Conservation (phyloP, 148 eudicot species). For the Simmondsia chinensis region DNA sequence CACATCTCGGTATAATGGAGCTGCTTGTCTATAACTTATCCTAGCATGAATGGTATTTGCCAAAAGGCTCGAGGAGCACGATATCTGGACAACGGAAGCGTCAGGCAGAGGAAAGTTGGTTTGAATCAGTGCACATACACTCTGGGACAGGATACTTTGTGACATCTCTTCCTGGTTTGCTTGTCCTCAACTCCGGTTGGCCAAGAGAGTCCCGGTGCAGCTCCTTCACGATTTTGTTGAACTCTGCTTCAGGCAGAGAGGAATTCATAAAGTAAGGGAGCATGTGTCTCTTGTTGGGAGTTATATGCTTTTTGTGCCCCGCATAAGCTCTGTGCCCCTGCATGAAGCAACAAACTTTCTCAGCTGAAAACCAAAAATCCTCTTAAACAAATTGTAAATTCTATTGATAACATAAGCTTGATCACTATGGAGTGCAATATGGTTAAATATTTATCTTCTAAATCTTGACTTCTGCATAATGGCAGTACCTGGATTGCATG, state of each 20-base stretch:
- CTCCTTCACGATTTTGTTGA: conserved; percentile 52
- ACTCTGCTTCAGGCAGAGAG: conserved; percentile 66
- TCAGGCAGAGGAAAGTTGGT: conserved; percentile 10
- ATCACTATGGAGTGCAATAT: no score
- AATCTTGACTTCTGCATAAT: neutral
- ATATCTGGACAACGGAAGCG: no score
- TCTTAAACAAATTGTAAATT: no score
- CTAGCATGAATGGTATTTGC: no score
- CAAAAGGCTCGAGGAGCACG: no score
- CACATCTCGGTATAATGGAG: no score
- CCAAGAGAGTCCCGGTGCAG: conserved; percentile 81
- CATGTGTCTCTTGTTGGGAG: conserved; percentile 93
- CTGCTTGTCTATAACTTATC: no score
- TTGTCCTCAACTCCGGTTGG: conserved; percentile 78
- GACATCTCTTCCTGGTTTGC: conserved; percentile 75
- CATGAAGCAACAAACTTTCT: conserved; percentile 3
- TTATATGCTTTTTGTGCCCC: conserved; percentile 85
- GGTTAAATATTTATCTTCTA: neutral
- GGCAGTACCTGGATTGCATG: conserved; percentile 75
- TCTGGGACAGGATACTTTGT: conserved; percentile 89
- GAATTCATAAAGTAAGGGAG: conserved; percentile 60
- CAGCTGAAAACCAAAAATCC: no score
- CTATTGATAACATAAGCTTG: no score
- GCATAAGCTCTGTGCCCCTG: conserved; percentile 94
- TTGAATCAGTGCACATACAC: conserved; percentile 68